These are phyloP conservation scores for Manihot esculenta DNA, from an alignment of 441 rosid genomes.

Conservation along the genomic window DNA sequence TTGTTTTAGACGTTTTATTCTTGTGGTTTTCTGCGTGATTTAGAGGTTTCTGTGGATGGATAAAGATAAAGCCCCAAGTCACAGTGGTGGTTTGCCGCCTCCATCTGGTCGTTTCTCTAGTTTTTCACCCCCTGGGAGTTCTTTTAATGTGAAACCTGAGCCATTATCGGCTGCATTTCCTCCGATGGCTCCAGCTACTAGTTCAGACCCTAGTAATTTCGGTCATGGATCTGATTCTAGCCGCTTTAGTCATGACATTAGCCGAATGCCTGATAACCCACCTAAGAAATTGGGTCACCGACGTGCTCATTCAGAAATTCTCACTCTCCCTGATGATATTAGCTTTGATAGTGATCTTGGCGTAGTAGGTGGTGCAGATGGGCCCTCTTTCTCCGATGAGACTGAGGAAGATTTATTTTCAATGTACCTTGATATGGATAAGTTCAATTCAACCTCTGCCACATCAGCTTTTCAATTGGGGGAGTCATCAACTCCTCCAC, in stretches of 20 bases:
- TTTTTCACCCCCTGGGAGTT: constrained; percentile 41
- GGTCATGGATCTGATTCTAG: constrained; percentile 54
- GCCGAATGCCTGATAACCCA: constrained; percentile 90
- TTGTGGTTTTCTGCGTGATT: constrained; percentile 11
- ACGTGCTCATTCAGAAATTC: constrained; percentile 94
- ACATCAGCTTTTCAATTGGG: constrained; percentile 64
- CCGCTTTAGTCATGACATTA: constrained; percentile 75
- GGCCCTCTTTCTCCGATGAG: constrained; percentile 85
- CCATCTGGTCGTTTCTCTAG: constrained; percentile 64
- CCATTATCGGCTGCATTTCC: constrained; percentile 42
- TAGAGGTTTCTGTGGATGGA: constrained; percentile 45
- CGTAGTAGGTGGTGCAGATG: constrained; percentile 83
- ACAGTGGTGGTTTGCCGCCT: constrained; percentile 56
- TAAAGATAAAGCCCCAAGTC: constrained; percentile 61
- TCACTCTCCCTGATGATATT: constrained; percentile 92
- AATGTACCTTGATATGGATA: constrained; percentile 94
- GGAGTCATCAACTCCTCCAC: constrained; percentile 44
- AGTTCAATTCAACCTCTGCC: constrained; percentile 76
- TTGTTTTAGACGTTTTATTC: background rate
- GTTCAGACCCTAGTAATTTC: constrained; percentile 38
- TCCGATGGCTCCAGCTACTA: constrained; percentile 36
- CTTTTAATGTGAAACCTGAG: constrained; percentile 48
- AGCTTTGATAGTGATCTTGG: constrained; percentile 96
- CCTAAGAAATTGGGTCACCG: constrained; percentile 87
- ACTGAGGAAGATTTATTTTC: constrained; percentile 87